Conservation (phyloP, 345 rosid species). For the Odontarrhena argentea region DNA sequence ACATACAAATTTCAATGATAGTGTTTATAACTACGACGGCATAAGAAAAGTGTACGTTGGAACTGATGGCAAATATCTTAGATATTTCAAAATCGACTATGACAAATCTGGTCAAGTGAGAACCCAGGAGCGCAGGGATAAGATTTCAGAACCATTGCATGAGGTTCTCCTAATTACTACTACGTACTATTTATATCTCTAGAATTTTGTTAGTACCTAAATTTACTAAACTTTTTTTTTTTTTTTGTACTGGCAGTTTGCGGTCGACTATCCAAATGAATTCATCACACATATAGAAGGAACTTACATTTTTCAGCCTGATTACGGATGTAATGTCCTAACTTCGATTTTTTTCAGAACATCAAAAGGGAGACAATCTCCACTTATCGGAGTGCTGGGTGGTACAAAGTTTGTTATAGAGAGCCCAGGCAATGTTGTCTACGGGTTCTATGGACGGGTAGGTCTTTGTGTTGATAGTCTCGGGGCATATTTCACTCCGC, state of each 20-base stretch:
- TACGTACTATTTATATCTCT: background rate
- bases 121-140: background rate
- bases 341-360: constrained; percentile 15
- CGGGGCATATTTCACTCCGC: constrained; percentile 13
- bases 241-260: background rate
- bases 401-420: constrained; percentile 11
- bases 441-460: constrained; percentile 36
- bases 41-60: constrained; percentile 3
- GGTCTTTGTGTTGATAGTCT: constrained; percentile 2
- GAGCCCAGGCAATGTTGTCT: constrained; percentile 19
- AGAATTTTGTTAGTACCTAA: too few species aligned
- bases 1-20: constrained; percentile 11
- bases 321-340: background rate
- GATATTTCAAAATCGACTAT: constrained; percentile 2
- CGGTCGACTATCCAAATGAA: constrained; percentile 21
- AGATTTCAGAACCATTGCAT: background rate
- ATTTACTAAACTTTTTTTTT: too few species aligned
- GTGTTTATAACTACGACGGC: constrained; percentile 8
- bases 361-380: constrained; percentile 20
- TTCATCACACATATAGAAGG: constrained; percentile 28
- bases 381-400: constrained; percentile 4
- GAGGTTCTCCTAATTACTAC: constrained; percentile 5
- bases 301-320: background rate
- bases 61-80: background rate
- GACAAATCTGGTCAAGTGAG: constrained; percentile 13